Evolutionary conservation across 805 yeast genomes (phyloP).

Genomic region (Myxozyma mucilagina): DNA sequence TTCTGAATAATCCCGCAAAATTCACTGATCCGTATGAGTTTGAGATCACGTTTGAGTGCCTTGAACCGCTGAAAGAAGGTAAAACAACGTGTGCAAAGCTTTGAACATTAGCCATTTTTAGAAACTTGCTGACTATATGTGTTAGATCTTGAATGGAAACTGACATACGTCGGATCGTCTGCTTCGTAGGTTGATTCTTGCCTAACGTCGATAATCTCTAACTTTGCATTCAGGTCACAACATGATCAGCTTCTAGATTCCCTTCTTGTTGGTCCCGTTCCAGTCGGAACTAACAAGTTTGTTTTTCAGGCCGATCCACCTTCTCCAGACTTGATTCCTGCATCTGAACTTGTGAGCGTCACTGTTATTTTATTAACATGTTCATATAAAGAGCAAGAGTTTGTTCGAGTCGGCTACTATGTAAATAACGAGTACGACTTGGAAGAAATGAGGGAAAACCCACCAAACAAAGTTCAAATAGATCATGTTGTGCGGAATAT

Average conservation of each 20-base stretch:
- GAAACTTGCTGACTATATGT: not conserved
- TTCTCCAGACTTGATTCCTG: slow-evolving; percentile 92
- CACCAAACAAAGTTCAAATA: slow-evolving; percentile 31
- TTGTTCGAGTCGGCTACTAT: slow-evolving; percentile 95
- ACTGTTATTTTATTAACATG: slow-evolving; percentile 93
- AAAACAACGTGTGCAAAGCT: not conserved
- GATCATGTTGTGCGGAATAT: slow-evolving; percentile 78
- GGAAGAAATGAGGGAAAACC: slow-evolving; percentile 78
- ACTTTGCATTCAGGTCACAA: slow-evolving; percentile 49
- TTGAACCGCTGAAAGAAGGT: slow-evolving; percentile 79
- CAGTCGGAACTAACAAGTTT: slow-evolving; percentile 94
- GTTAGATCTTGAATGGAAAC: slow-evolving; percentile 89
- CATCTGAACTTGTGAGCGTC: slow-evolving; percentile 89
- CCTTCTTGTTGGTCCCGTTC: slow-evolving; percentile 96
- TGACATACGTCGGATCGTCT: slow-evolving; percentile 95
- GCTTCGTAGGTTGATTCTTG: slow-evolving; percentile 52
- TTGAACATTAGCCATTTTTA: not conserved
- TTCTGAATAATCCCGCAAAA: slow-evolving; percentile 90
- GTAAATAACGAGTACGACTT: slow-evolving; percentile 95
- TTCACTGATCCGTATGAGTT: slow-evolving; percentile 93
- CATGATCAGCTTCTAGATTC: slow-evolving; percentile 98
- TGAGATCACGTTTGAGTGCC: slow-evolving; percentile 95
- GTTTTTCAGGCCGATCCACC: slow-evolving; percentile 96
- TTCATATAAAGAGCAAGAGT: slow-evolving; percentile 88
- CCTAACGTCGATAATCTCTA: not conserved